phyloP scores from a whole-genome alignment of 2,329 filamentous ascomycete species.

The Myriosclerotinia curreyana region DNA sequence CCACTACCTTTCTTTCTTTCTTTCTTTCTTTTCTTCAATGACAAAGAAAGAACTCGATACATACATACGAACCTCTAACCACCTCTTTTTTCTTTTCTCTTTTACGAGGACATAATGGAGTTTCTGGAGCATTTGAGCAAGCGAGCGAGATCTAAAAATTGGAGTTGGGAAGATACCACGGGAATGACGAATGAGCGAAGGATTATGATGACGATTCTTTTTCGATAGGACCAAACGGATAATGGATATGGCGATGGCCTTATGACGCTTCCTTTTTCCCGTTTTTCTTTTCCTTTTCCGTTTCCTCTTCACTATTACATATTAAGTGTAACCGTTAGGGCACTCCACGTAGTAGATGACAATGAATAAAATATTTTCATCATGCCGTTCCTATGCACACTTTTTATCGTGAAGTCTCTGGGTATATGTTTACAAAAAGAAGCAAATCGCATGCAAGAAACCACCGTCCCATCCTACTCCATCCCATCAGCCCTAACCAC shows the following conservation, averaged over 20 bases:
- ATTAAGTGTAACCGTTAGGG: not conserved
- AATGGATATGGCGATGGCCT: not conserved
- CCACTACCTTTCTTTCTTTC: not conserved
- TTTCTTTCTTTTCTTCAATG: not conserved
- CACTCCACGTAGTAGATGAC: not conserved
- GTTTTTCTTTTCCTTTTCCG: not conserved
- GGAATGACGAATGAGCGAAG: not conserved
- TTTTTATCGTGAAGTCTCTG: not conserved
- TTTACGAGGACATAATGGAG: not conserved
- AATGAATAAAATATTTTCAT: not conserved
- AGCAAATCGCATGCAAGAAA: not conserved
- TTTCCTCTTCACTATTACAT: not conserved
- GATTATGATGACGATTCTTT: not conserved
- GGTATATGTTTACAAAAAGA: constrained; percentile 14
- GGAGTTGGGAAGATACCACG: too few species aligned
- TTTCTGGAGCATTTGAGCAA: too few species aligned
- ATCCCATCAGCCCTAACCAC: too few species aligned
- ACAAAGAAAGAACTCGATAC: too few species aligned
- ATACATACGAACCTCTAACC: too few species aligned
- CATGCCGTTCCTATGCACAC: not conserved
- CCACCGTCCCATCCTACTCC: not conserved
- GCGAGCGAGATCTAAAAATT: too few species aligned
- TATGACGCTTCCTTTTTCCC: not conserved
- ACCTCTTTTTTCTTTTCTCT: not conserved
- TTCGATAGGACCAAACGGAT: not conserved